Evolutionary conservation across 1,139 yeast species (phyloP).

Genomic region (Yamadazyma pseudoaaseri): DNA sequence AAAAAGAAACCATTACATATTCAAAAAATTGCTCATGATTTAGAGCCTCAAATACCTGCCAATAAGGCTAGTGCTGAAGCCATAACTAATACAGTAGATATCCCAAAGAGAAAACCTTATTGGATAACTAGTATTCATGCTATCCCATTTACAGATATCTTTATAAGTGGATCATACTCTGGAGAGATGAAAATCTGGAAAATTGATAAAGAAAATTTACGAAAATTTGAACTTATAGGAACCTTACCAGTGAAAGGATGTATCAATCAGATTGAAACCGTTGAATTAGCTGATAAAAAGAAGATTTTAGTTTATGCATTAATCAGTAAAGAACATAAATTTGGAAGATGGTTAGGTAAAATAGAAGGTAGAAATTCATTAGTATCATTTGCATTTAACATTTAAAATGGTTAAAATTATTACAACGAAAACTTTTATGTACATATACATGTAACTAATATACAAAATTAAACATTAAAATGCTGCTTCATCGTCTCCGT

Average conservation of each 20-base stretch:
- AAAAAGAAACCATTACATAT: slow-evolving; percentile 84
- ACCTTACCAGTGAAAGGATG: slow-evolving; percentile 66
- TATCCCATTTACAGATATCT: slow-evolving; percentile 85
- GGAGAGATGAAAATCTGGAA: slow-evolving; percentile 81
- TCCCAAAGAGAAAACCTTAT: slow-evolving; percentile 74
- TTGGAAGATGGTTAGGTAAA: slow-evolving; percentile 75
- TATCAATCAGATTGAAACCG: slow-evolving; percentile 64
- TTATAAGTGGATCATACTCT: slow-evolving; percentile 85
- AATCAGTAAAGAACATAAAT: slow-evolving; percentile 78
- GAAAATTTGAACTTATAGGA: slow-evolving; percentile 58
- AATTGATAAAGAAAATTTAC: slow-evolving; percentile 54
- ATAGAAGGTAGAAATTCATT: slow-evolving; percentile 44
- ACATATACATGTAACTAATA: neutral
- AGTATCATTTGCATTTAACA: slow-evolving; percentile 37
- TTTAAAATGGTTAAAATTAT: too few species aligned
- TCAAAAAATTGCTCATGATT: slow-evolving; percentile 75
- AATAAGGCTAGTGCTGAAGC: slow-evolving; percentile 70
- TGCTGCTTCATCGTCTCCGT: slow-evolving; percentile 84
- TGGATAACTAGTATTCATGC: slow-evolving; percentile 84
- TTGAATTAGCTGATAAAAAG: slow-evolving; percentile 53
- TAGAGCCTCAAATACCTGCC: slow-evolving; percentile 50
- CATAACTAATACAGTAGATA: slow-evolving; percentile 42
- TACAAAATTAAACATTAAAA: slow-evolving; percentile 30
- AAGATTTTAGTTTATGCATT: slow-evolving; percentile 62
- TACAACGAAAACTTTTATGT: neutral